Base-by-base conservation (phyloP, 805 yeast species). In the Zygosaccharomyces bisporus region DNA sequence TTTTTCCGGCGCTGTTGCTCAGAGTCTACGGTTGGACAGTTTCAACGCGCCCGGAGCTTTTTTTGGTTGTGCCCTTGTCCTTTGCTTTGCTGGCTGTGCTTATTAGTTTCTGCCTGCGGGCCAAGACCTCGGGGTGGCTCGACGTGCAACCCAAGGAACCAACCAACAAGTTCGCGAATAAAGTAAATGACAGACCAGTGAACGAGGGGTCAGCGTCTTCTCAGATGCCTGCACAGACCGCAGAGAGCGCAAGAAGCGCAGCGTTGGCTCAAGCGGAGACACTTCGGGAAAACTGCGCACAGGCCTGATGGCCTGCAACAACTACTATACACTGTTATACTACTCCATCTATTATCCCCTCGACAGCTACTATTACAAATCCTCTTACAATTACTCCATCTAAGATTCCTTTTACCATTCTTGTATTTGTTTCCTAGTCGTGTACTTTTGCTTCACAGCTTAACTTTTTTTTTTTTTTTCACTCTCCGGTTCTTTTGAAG, bases 1-100 rank as follows among this genome's bases (percentile, higher is more conserved):
- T 74, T 6, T 64, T 72, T 1, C 88, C 91, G 0, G 62, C 79
- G 4, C 13, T 68, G 0, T 60, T 76, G 24, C 60, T 82, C 13
- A 62, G 67, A 2, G 42, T 80, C 18, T 84, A 83, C 51, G 69
- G 76, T 0, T 40, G 54, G 1, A 72, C 78, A 0, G 65, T 76
- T 12, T 54, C 64, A 2, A 45, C 43, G n/a, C 52, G 57, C 7
- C 77, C 80, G 1, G 62, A 58, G 32, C 30, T 66, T 9, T 71
- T 72, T 6, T 56, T 76, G 37, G 50, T 51, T 27, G 24, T 67
- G 1, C 66, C 67, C 2, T 34, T 60, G 4, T 21, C 40, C 0
- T 47, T 51, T 9, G 51, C 59, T 7, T 14, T 45, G 2, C 6
- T 47, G 4, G 55, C 62, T 1, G 27, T 53, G 10, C 13, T 51